Evolutionary conservation across 495 filamentous ascomycete species (phyloP).

Genomic region (Gamarada debralockiae): DNA sequence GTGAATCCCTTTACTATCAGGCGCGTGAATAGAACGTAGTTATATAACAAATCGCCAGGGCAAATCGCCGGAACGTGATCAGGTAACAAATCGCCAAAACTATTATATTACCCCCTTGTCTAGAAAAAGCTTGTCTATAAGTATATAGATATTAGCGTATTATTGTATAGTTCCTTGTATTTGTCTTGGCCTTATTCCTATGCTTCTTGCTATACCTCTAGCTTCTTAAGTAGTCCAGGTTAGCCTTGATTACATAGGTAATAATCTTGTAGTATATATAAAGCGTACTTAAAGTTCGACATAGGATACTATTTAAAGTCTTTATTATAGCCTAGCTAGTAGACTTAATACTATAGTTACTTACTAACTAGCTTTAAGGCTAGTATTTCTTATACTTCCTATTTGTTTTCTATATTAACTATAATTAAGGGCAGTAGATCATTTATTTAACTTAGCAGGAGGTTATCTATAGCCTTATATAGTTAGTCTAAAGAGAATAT

Average conservation of each 20-base stretch:
- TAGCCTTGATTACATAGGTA: neutral
- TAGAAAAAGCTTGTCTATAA: neutral
- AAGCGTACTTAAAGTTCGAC: neutral
- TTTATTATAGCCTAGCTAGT: neutral
- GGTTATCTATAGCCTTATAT: neutral
- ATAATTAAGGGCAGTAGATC: neutral
- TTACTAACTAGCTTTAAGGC: no score
- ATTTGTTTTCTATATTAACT: neutral
- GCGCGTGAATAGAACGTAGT: no score
- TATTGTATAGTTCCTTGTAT: no score
- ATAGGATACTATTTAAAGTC: neutral
- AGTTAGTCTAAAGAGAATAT: neutral
- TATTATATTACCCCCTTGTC: neutral
- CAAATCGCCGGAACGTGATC: no score
- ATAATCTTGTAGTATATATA: neutral
- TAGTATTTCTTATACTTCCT: neutral
- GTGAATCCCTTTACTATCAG: no score
- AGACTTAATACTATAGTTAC: no score
- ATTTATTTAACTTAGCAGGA: neutral
- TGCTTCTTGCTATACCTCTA: neutral
- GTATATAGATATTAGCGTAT: no score
- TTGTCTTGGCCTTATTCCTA: no score
- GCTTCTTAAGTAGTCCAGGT: neutral
- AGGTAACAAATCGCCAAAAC: no score
- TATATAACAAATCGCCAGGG: no score